A percentile compares a stretch with the other conserved stretches of the same genome.
phyloP scores from a whole-genome alignment of 768 basidiomycete genomes.

The Lentinula edodes region DNA sequence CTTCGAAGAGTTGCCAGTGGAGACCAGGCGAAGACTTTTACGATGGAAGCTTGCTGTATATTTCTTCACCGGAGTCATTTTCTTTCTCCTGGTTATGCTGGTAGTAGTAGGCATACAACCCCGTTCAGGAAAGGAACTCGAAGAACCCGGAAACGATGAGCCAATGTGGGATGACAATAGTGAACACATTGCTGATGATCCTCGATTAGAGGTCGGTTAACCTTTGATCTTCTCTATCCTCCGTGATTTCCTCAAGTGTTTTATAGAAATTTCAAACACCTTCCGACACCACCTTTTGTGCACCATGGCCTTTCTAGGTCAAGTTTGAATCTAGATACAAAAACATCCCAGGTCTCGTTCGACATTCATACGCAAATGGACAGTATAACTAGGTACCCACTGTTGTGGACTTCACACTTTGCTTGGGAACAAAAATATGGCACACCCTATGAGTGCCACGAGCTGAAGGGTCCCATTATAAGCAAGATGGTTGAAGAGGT shows the following conservation, averaged over 20 bases:
- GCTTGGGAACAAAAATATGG: too few relatives aligned
- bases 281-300: neutral
- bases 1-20: neutral
- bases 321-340: neutral
- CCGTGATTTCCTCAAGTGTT: neutral
- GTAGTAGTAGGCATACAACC: neutral
- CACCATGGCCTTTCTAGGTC: neutral
- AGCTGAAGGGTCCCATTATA: too few relatives aligned
- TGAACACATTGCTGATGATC: neutral
- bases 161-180: neutral
- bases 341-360: neutral
- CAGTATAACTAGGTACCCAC: too few relatives aligned
- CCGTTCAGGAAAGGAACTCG: neutral
- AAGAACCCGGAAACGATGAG: neutral
- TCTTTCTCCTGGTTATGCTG: neutral
- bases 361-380: too few relatives aligned
- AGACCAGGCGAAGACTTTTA: neutral
- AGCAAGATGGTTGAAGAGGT: too few relatives aligned
- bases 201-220: neutral
- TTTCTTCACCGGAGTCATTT: neutral
- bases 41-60: neutral
- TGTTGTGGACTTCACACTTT: too few relatives aligned
- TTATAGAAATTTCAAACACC: neutral
- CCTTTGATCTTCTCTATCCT: neutral
- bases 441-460: too few relatives aligned